Evolutionary conservation across 2,329 filamentous ascomycete genomes (phyloP).

Genomic region (Nigrospora osmanthi): DNA sequence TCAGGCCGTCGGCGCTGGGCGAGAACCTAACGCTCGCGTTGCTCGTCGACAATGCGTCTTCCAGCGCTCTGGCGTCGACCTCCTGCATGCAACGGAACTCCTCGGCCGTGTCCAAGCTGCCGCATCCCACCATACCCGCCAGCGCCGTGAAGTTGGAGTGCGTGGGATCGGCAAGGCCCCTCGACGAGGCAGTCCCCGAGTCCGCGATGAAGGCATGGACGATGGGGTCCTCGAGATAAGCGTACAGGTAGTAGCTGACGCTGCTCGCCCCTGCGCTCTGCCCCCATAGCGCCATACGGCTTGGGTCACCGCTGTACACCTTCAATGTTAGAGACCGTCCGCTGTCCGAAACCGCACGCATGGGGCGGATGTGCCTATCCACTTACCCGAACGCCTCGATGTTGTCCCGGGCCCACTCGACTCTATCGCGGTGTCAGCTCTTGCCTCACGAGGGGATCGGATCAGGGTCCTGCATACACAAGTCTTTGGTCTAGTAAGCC

Average conservation of each 20-base stretch:
- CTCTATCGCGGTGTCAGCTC: too few relatives aligned
- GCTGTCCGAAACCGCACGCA: too few relatives aligned
- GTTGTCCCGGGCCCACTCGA: too few relatives aligned
- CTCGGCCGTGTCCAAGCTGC: conserved; percentile 6
- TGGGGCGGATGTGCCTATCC: too few relatives aligned
- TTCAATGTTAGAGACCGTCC: conserved; percentile 3
- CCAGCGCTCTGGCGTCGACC: conserved; percentile 7
- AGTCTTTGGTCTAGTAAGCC: too few relatives aligned
- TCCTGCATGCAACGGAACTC: conserved; percentile 17
- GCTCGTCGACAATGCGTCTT: conserved; percentile 4
- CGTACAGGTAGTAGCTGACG: conserved; percentile 2
- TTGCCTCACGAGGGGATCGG: too few relatives aligned
- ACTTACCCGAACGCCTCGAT: too few relatives aligned
- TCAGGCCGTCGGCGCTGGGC: conserved; percentile 4
- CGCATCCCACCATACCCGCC: conserved; percentile 14
- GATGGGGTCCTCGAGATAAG: conserved; percentile 15
- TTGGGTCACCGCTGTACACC: background rate
- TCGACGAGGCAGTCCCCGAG: conserved; percentile 21
- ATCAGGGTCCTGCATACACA: too few relatives aligned
- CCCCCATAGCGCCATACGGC: conserved; percentile 3
- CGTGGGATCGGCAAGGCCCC: conserved; percentile 22
- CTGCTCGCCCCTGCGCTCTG: conserved; percentile 5
- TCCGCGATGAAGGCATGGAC: conserved; percentile 25
- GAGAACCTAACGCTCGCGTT: conserved; percentile 2
- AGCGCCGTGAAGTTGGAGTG: conserved; percentile 15